phyloP scores from a whole-genome alignment of 75 land plant genomes.

The Selaginella tamariscina region DNA sequence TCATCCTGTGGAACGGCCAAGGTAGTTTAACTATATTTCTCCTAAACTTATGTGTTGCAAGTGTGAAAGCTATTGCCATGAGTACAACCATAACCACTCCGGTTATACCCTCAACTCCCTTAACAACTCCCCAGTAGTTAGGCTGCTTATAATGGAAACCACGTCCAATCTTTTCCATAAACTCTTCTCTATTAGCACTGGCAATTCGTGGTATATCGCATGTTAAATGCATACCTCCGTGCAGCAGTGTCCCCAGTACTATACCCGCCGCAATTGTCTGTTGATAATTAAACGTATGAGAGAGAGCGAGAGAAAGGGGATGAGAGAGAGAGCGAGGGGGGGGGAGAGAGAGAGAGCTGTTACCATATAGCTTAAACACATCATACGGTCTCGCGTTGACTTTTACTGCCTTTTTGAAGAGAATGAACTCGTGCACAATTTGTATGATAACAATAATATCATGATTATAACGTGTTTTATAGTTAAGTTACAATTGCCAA shows the following conservation, averaged over 20 bases:
- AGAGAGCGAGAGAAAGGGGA: too few species aligned
- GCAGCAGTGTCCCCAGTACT: constrained; percentile 30
- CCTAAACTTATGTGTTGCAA: constrained; percentile 59
- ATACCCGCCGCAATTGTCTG: constrained; percentile 47
- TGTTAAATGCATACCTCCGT: constrained; percentile 35
- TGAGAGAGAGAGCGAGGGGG: too few species aligned
- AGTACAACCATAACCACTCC: constrained; percentile 61
- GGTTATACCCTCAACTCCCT: constrained; percentile 37
- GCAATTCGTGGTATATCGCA: constrained; percentile 51
- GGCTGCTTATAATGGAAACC: constrained; percentile 44
- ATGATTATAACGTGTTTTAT: background rate
- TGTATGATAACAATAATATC: background rate
- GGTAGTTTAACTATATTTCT: constrained; percentile 58
- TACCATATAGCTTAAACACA: background rate
- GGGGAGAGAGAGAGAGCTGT: background rate
- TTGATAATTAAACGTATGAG: background rate
- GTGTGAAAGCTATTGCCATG: constrained; percentile 59
- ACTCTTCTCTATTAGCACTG: constrained; percentile 26
- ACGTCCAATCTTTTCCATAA: constrained; percentile 30
- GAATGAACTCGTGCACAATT: too few species aligned
- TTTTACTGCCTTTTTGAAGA: too few species aligned
- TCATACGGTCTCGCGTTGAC: background rate
- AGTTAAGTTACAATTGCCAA: background rate
- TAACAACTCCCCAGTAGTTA: constrained; percentile 26
- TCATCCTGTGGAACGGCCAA: constrained; percentile 43